Base-by-base conservation (phyloP, 768 basidiomycete species). In the Agrocybe praecox region DNA sequence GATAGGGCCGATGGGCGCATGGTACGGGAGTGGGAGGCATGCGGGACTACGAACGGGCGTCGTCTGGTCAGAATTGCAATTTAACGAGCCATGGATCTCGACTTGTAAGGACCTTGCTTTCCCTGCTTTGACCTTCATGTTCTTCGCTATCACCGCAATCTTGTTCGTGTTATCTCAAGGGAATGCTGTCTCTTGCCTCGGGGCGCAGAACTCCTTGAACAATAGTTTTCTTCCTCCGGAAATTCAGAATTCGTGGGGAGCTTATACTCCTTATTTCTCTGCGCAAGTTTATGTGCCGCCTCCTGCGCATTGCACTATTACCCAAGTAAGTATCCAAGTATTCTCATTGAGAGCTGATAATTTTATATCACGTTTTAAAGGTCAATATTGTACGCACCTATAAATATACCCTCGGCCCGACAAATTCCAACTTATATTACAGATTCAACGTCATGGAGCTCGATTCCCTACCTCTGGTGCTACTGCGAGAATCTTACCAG, bases 381-480 rank as follows among this genome's bases (percentile, higher is more conserved):
- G 86, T 82, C 29, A 85, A 88, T 60, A 80, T 88, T 45, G 87
- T 87, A 66, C 58, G 85, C 9, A 18, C 5, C 26, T 7, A 18
- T 22, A 17, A 22, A 17, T 21, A 18, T 19, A 22, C 6, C 4
- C 18, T 12, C 11, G 2, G 8, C 11, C 23, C 36, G 14, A 46
- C 32, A 11, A 34, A 19, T 33, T 24, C 34, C n/a, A 24, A 19
- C 12, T 5, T 23, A 34, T 48, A 21, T 17, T 11, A 29, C 54
- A 93, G 91, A 74, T 95, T 9, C 88, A 93, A 71, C 78, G 92
- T 11, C 92, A 95, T 65, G 92, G 91, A 2, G 84, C 90, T 1
- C 83, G 92, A 29, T 93, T 79, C 62, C 92, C 92, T 0, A 93
- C 91, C 0, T 61, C 66, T 0, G 75, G 77, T 1, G 78, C 82